Base-by-base conservation (phyloP, 371 early-diverging fungal genomes). In the Circinella umbellata region DNA sequence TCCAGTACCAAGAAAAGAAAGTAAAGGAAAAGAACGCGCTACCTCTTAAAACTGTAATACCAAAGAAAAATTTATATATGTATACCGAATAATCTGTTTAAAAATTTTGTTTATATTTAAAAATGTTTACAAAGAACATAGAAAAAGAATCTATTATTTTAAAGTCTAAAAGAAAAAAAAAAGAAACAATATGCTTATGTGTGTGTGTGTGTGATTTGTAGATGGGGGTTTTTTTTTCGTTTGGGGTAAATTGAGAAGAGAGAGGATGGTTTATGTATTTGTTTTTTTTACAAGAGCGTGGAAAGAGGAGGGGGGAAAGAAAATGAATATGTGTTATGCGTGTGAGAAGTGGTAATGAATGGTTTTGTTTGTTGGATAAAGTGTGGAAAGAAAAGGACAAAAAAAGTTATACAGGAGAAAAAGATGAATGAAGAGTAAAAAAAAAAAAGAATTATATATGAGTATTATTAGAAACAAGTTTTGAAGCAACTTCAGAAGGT, bases 401-500 rank as follows among this genome's bases (percentile, higher is more conserved):
- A 51, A 51, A 51, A 5, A 51, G 51, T 51, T 51, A n/a, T 51
- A 51, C 51, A 51, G 15, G 42, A 42, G 42, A 42, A 42, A 42
- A 42, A 42, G 42, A 42, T 9, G 42, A 42, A 51, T 51, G 51
- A 51, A 13, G 7, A 17, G 3, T 13, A 5, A 15, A 51, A 51
- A 57, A 57, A 57, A 57, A 34, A n/a, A 10, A 57, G 1, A 13
- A 57, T 13, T 27, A 18, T 27, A 57, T 2, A 18, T 13, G 53
- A 53, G 15, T n/a, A 53, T 13, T 18, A 53, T 61, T 61, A 1
- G 57, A 27, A 57, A 57, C n/a, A 4, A 57, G 57, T 34, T 57
- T 57, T 10, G 57, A 20, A 10, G 55, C 71, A 15, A 46, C 65
- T 64, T 67, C 61, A 18, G 61, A 64, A 9, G 84, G 81, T 55